These are phyloP conservation scores for Candida chilensis DNA, from an alignment of 805 yeast genomes.

Conservation along the genomic window DNA sequence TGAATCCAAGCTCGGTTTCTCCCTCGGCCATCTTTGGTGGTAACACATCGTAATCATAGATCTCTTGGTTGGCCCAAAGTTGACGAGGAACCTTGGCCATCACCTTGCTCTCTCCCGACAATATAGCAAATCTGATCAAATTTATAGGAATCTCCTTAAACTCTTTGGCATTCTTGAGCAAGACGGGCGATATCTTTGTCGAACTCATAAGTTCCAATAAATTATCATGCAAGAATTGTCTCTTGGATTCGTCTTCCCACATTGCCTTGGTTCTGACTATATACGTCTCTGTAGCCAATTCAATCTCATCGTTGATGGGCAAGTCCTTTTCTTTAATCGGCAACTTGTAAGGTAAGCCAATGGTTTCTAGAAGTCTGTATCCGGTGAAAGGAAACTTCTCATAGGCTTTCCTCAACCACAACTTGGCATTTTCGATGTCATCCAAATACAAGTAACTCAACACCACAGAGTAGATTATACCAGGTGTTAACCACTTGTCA, in stretches of 20 bases:
- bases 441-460: conserved; percentile 47
- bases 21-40: conserved; percentile 42
- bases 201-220: conserved; percentile 14
- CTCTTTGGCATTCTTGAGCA: too few species aligned
- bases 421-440: conserved; percentile 29
- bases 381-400: conserved; percentile 50
- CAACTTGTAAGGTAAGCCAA: conserved; percentile 23
- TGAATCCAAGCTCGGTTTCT: conserved; percentile 26
- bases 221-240: conserved; percentile 38
- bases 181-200: conserved; percentile 2
- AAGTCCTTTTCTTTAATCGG: conserved; percentile 12
- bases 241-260: conserved; percentile 41
- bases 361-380: conserved; percentile 32
- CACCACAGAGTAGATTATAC: conserved; percentile 56
- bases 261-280: conserved; percentile 41
- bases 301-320: conserved; percentile 16
- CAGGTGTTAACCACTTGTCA: conserved; percentile 63
- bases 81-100: conserved; percentile 61
- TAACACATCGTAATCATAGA: conserved; percentile 62
- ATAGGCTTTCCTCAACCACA: conserved; percentile 40
- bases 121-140: conserved; percentile 55
- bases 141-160: conserved; percentile 55
- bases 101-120: conserved; percentile 62
- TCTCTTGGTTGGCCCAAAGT: conserved; percentile 53
- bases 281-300: conserved; percentile 48